phyloP scores from a whole-genome alignment of 129 eudicot species.

The Arctium lappa region DNA sequence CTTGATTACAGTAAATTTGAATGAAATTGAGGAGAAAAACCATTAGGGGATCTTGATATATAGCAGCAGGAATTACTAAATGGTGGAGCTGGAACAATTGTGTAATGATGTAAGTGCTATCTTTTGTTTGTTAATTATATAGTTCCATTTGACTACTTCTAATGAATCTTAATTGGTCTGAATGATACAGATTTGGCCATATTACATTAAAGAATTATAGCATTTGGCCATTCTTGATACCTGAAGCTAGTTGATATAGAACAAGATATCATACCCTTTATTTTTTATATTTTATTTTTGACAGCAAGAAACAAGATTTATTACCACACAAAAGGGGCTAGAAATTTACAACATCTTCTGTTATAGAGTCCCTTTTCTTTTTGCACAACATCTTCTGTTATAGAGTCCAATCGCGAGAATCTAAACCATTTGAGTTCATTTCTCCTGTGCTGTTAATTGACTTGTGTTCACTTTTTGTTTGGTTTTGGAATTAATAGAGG shows the following conservation, averaged over 20 bases:
- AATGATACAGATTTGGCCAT: not conserved
- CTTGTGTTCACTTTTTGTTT: no score
- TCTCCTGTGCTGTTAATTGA: no score
- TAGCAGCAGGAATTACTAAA: not conserved
- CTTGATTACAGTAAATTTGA: not conserved
- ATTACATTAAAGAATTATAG: not conserved
- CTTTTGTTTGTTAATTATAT: not conserved
- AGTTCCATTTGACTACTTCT: constrained; percentile 1
- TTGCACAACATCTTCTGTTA: no score
- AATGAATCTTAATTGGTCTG: constrained; percentile 4
- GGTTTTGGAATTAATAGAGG: no score
- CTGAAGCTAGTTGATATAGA: not conserved
- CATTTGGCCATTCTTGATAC: not conserved
- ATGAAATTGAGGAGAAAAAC: not conserved
- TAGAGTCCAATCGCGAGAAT: no score
- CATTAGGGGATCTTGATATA: not conserved
- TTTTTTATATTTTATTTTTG: no score
- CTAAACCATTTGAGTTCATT: not conserved
- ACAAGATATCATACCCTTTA: no score
- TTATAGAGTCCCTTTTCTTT: no score
- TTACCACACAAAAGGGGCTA: no score
- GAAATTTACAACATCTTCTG: no score
- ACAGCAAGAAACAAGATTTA: no score
- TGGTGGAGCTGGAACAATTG: constrained; percentile 1
- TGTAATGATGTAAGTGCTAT: constrained; percentile 14